Evolutionary conservation across 768 basidiomycete species (phyloP), one percentile per base, ranked within the genome.

Genomic region (Lactarius tabidus): DNA sequence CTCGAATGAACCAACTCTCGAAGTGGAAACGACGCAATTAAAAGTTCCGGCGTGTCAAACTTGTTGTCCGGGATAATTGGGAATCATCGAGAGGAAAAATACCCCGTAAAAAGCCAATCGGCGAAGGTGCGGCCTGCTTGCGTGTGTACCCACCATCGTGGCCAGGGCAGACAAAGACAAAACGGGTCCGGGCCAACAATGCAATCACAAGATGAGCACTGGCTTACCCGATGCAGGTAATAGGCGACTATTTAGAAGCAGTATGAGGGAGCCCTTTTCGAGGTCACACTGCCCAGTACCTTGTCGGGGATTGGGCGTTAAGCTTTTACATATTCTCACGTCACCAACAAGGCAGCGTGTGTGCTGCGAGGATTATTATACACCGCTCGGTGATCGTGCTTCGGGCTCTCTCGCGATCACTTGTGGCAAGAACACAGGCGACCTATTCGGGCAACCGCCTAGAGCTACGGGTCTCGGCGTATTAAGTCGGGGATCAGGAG

Each of bases 241-340:
- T 26, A 54, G 57, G 48, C 60, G 65, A 66, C 60, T 66, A 66
- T 57, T 57, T 66, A 53, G 65, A 66, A 66, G 38, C 48, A 38
- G 54, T 45, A 48, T 35, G 20, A 18, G 41, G 48, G 38, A 54
- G 57, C 36, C 65, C 65, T 58, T 58, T 65, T 62, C 60, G 48
- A 57, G 65, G 33, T 66, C 60, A 66, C 60, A 66, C 65, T 62
- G 38, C 38, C 60, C 55, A 61, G 45, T 57, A 36, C 65, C 56
- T n/a, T 53, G 60, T 52, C 48, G 45, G 45, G 38, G 36, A 57
- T 57, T 41, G 65, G 55, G 65, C 65, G 65, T 61, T 66, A 62
- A 65, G 65, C 65, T 52, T 66, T 66, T 66, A 61, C 64, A 61
- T 61, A 18, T 57, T 62, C 60, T 66, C 60, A 66, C 65, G 65